Base-by-base conservation (phyloP, 1,139 yeast species). In the Blastobotrys persicus region DNA sequence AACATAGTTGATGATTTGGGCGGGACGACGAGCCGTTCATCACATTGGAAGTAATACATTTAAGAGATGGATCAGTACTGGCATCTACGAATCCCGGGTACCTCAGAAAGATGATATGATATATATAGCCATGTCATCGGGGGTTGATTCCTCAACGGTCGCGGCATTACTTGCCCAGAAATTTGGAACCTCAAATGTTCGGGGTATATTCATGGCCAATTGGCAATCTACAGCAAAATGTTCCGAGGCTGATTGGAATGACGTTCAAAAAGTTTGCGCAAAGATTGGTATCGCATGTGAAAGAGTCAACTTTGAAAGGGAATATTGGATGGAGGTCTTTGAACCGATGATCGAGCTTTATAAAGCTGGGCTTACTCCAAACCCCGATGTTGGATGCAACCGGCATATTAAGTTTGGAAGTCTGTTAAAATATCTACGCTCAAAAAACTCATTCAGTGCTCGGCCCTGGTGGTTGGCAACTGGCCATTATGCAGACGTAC, bases 311-410 rank as follows among this genome's bases (percentile, higher is more conserved):
- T 87, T 92, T 60, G 98, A 92, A 61, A 78, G 76, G 55, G 97
- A 92, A 51, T 92, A 92, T 68, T 92, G 98, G 98, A 73, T 75
- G 18, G 85, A 85, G 48, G 98, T 92, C 2, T 92, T 92, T 65
- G 83, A 80, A 60, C 98, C 98, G 1, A 92, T 92, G 97, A 70
- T 92, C 37, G 79, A 78, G 3, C 75, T 75, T 62, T 92, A 91
- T 63, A 70, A 74, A 43, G 62, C 56, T 11, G 99, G 98, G 0
- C 60, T 76, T 35, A 92, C 99, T 0, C 99, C 98, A 0, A 94
- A 94, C 59, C 98, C 98, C 0, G 99, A 92, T 64, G 83, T 91
- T 19, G 81, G 84, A 26, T 92, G 99, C 66, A 92, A 92, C 64
- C 76, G 79, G 52, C 78, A 80, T 61, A 85, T 92, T 59, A 92